Evolutionary conservation across 768 basidiomycete genomes (phyloP), one percentile per base, ranked within the genome.

Genomic region (Leccinum ochraceum): DNA sequence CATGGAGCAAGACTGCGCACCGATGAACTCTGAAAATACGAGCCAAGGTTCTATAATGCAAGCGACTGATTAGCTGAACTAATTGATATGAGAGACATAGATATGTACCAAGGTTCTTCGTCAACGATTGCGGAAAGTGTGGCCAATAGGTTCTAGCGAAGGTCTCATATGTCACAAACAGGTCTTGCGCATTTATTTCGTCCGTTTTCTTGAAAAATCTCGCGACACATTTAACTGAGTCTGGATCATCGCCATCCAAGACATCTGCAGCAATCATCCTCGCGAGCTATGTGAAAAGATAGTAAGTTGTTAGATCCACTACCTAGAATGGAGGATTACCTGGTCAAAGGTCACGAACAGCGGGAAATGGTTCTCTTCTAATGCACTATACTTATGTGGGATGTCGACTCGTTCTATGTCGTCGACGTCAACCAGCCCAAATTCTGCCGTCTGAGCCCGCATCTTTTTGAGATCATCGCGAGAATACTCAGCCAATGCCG

Each of bases 311-410:
- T n/a, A 10, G 5, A 34, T 20, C 26, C 24, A 49, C 1, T 32
- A 6, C 3, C 39, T 3, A 5, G n/a, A 3, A 3, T 1, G 2
- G 14, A 46, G 24, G 63, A 79, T 51, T 61, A 87, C 89, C 55
- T 78, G 76, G 65, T 89, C 83, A 57, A 85, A 87, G 0, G 89
- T 87, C 1, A 88, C 66, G 62, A 90, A 91, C 46, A 91, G 70
- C 0, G 89, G 89, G 57, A 90, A 91, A 66, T 91, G 81, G 0
- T 77, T 65, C 37, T 87, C 86, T 42, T 76, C 68, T 16, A 91
- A 74, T 10, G 80, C 77, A 54, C 86, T 87, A 61, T 81, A 91
- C 37, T 67, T 76, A 28, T 63, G 56, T 1, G 88, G 88, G 13
- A 74, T 63, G 46, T 61, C 59, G 7, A 32, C 52, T 24, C 30